These are phyloP conservation scores for Cetradonia linearis DNA, from an alignment of 495 filamentous ascomycete species.

Conservation along the genomic window DNA sequence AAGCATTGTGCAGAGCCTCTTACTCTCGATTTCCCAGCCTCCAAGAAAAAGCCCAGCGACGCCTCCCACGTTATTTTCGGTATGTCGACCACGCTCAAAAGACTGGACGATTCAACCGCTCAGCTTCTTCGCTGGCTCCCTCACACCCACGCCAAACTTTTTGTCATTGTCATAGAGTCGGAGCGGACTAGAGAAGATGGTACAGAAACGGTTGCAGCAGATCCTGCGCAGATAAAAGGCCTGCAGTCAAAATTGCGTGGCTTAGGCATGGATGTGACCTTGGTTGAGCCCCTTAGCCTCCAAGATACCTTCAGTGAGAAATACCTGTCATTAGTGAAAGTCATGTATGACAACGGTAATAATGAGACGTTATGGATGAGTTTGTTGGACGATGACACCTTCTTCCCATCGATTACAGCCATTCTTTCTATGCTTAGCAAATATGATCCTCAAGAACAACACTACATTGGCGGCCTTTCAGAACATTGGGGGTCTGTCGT, in stretches of 20 bases:
- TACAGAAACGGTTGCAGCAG: slow-evolving; percentile 12
- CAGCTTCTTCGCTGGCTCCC: slow-evolving; percentile 42
- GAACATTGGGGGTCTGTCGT: slow-evolving; percentile 52
- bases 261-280: slow-evolving; percentile 44
- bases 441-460: slow-evolving; percentile 42
- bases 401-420: slow-evolving; percentile 52
- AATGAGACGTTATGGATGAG: slow-evolving; percentile 50
- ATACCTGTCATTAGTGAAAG: slow-evolving; percentile 53
- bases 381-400: slow-evolving; percentile 65
- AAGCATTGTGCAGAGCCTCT: slow-evolving; percentile 36
- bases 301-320: slow-evolving; percentile 48
- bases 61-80: slow-evolving; percentile 44
- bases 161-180: slow-evolving; percentile 40
- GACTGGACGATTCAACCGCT: slow-evolving; percentile 39
- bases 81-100: slow-evolving; percentile 41
- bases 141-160: slow-evolving; percentile 39
- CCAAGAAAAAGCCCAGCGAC: slow-evolving; percentile 36
- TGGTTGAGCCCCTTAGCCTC: slow-evolving; percentile 35
- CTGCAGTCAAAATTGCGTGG: slow-evolving; percentile 40
- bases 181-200: slow-evolving; percentile 22
- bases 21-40: slow-evolving; percentile 38
- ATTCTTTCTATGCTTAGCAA: slow-evolving; percentile 43
- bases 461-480: slow-evolving; percentile 54
- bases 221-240: slow-evolving; percentile 32
- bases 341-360: slow-evolving; percentile 43